A percentile compares a stretch with the other conserved stretches of the same genome.
phyloP scores from a whole-genome alignment of 2,329 filamentous ascomycete species.

The Helminthosporium solani region DNA sequence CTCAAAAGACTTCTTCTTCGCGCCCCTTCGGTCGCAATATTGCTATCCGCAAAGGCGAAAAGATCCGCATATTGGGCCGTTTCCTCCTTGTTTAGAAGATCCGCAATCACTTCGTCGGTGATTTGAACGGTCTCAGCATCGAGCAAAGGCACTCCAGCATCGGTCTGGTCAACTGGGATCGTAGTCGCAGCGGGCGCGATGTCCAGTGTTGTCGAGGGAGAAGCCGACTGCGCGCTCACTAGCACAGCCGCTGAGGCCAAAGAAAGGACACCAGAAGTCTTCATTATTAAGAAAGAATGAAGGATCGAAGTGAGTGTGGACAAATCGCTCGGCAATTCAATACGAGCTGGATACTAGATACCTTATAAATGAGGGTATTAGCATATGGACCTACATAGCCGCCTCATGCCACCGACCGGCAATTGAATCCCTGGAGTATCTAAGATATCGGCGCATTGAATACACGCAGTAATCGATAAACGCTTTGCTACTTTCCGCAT shows the following conservation, averaged over 20 bases:
- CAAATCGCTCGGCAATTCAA: too few species aligned
- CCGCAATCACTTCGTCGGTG: constrained; percentile 25
- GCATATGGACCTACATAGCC: too few species aligned
- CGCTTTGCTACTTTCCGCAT: too few species aligned
- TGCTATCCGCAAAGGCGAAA: constrained; percentile 40
- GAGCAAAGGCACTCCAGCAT: constrained; percentile 25
- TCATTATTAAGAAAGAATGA: constrained; percentile 14
- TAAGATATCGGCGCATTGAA: too few species aligned
- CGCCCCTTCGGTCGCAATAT: constrained; percentile 10
- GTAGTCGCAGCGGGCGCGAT: constrained; percentile 29
- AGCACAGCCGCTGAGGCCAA: constrained; percentile 16
- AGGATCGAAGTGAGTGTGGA: too few species aligned
- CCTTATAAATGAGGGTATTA: too few species aligned
- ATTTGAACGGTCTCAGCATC: constrained; percentile 24
- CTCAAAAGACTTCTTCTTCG: constrained; percentile 12
- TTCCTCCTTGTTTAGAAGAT: constrained; percentile 17
- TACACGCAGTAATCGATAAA: too few species aligned
- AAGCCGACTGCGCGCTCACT: constrained; percentile 20
- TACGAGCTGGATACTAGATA: too few species aligned
- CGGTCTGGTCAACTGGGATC: constrained; percentile 17
- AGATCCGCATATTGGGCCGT: constrained; percentile 24
- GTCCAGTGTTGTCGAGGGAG: constrained; percentile 10
- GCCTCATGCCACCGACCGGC: too few species aligned
- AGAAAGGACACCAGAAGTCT: constrained; percentile 14
- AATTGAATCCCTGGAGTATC: too few species aligned